Conservation (phyloP, 495 filamentous ascomycete genomes). For the Bacidia rubella region DNA sequence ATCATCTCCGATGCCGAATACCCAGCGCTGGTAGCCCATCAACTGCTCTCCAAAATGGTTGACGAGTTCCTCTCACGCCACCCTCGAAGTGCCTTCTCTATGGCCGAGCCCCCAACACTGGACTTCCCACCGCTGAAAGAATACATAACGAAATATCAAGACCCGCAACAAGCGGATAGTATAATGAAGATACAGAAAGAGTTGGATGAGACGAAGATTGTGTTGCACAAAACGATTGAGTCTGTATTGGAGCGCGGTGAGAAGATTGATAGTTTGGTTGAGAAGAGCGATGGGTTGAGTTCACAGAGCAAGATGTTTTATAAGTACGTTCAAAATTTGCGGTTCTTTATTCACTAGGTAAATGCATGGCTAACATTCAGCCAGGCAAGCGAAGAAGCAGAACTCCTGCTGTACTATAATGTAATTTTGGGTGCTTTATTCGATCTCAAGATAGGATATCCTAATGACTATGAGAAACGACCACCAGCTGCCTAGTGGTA, state of each 20-base stretch:
- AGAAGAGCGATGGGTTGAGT: slow-evolving; percentile 77
- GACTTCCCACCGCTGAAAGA: slow-evolving; percentile 61
- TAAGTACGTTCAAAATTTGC: slow-evolving; percentile 40
- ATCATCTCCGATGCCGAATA: slow-evolving; percentile 88
- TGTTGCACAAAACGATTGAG: slow-evolving; percentile 93
- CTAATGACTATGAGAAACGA: neutral
- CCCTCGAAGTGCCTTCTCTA: slow-evolving; percentile 53
- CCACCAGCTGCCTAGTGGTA: too few species aligned
- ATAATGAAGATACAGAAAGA: slow-evolving; percentile 95
- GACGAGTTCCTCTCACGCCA: slow-evolving; percentile 83
- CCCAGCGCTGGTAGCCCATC: slow-evolving; percentile 81
- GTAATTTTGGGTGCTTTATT: slow-evolving; percentile 26
- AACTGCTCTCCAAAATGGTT: slow-evolving; percentile 78
- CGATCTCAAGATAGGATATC: neutral
- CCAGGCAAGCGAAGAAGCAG: slow-evolving; percentile 77
- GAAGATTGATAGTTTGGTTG: slow-evolving; percentile 82
- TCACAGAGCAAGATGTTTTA: slow-evolving; percentile 96
- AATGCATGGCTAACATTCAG: slow-evolving; percentile 2
- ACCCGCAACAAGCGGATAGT: slow-evolving; percentile 74
- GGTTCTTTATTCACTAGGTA: neutral
- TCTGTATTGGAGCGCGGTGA: slow-evolving; percentile 74
- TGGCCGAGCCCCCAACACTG: slow-evolving; percentile 35
- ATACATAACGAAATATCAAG: slow-evolving; percentile 79
- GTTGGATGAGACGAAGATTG: slow-evolving; percentile 95
- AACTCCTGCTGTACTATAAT: slow-evolving; percentile 86